Evolutionary conservation across 257 asterid genomes (phyloP), one percentile per base, ranked within the genome.

Genomic region (Eucommia ulmoides): DNA sequence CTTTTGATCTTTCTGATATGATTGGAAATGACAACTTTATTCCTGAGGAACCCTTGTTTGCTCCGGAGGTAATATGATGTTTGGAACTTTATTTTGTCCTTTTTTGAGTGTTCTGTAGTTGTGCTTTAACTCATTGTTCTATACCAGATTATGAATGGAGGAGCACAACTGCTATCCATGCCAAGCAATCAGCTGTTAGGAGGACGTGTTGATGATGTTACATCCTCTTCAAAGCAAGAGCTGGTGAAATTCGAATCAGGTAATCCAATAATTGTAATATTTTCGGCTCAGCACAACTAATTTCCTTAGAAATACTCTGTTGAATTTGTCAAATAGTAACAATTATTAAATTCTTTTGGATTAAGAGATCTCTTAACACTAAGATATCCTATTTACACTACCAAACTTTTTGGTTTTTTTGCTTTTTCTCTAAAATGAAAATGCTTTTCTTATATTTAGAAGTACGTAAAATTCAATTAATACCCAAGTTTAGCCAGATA

Each of bases 161-260:
- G 24, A 50, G 54, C 68, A 17, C 62, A 66, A 52, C 67, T 53
- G 38, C 54, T 54, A 50, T 11, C 51, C 18, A 9, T 41, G 22
- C 67, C 75, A 10, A 67, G 25, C 38, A 77, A 65, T 61, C 68
- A 62, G 47, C 29, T 42, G 21, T 25, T 47, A 19, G 64, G 65
- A 53, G 19, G 44, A 12, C 42, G 38, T 47, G 46, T 21, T 23
- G 42, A 21, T 26, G 66, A 61, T 65, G 45, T 55, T 51, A 62
- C 80, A 23, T 56, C 78, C 6, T 56, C 86, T 3, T 67, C 86
- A 25, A 64, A 65, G 53, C 69, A 57, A 8, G 77, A 59, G 49
- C 56, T 68, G 0, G 58, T 68, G 10, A 74, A 70, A 65, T 62
- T 54, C 52, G 69, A 66, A 33, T 52, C 82, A 76, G 93, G 93